phyloP scores from a whole-genome alignment of 176 grass and related monocot genomes.

The Cymbopogon citratus region DNA sequence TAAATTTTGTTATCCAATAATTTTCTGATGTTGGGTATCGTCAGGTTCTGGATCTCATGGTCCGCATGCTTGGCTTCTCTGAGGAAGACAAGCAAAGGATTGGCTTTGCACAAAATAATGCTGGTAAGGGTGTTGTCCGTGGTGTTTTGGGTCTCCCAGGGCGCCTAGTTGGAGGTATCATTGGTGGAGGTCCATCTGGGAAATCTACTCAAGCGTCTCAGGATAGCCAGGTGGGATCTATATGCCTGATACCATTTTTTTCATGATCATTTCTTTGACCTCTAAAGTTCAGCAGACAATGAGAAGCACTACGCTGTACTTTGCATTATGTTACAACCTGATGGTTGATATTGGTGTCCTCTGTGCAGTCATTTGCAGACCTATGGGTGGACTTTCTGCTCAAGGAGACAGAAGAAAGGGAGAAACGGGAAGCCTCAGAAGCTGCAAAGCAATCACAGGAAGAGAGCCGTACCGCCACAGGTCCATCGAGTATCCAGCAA shows the following conservation, averaged over 20 bases:
- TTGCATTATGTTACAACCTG: neutral
- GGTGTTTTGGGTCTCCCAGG: slow-evolving; percentile 85
- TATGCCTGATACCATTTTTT: neutral
- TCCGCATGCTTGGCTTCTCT: slow-evolving; percentile 92
- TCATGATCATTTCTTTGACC: neutral
- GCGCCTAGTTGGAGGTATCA: slow-evolving; percentile 71
- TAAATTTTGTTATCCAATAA: neutral
- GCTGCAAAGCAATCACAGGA: slow-evolving; percentile 27
- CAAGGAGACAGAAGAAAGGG: slow-evolving; percentile 98
- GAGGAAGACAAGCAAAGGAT: slow-evolving; percentile 95
- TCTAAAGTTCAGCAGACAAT: slow-evolving; percentile 2
- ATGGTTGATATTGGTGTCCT: neutral
- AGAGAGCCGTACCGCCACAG: neutral
- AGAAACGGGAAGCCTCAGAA: slow-evolving; percentile 64
- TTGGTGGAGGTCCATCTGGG: slow-evolving; percentile 45
- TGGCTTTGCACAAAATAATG: slow-evolving; percentile 72
- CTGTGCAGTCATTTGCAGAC: slow-evolving; percentile 78
- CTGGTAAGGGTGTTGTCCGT: slow-evolving; percentile 69
- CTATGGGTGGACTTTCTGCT: slow-evolving; percentile 95
- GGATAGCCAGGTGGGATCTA: slow-evolving; percentile 56
- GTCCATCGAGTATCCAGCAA: neutral
- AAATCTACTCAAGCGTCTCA: slow-evolving; percentile 48
- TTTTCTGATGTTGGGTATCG: neutral
- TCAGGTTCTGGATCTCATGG: slow-evolving; percentile 91
- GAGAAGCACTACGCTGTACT: neutral